A percentile compares a stretch with the other conserved stretches of the same genome.
Conservation (phyloP, 192 early-diverging fungal species). For the Oehlia diaphana region DNA sequence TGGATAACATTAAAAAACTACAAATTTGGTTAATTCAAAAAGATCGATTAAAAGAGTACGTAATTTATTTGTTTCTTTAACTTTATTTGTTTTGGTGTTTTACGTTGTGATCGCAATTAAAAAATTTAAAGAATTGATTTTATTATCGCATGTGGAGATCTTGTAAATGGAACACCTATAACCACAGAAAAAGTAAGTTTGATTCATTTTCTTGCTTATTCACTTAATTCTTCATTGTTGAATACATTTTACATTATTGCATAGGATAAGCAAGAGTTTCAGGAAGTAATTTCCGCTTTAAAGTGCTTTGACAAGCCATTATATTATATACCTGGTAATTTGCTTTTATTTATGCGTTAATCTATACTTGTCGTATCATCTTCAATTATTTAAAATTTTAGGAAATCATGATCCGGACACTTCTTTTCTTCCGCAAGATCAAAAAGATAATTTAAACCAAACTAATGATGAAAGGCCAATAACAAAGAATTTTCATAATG, state of each 20-base stretch:
- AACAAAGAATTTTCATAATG: slow-evolving; percentile 13
- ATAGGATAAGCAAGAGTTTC: slow-evolving; percentile 17
- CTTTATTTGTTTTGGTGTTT: neutral
- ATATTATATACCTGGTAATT: slow-evolving; percentile 27
- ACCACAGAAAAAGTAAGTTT: slow-evolving; percentile 4
- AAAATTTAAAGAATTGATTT: slow-evolving; percentile 2
- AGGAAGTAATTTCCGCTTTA: neutral
- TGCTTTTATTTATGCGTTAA: neutral
- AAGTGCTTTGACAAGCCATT: slow-evolving; percentile 13
- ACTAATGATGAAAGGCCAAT: neutral
- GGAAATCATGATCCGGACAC: slow-evolving; percentile 23
- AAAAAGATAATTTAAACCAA: too few species aligned
- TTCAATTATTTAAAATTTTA: neutral
- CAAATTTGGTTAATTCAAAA: slow-evolving; percentile 11
- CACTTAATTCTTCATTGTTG: neutral
- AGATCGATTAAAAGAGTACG: slow-evolving; percentile 13
- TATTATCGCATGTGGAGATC: slow-evolving; percentile 20
- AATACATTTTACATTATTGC: neutral
- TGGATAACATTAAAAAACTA: slow-evolving; percentile 23
- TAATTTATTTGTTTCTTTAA: neutral
- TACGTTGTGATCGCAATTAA: too few species aligned
- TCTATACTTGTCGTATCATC: too few species aligned
- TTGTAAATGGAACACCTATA: slow-evolving; percentile 15
- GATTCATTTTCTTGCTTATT: neutral
- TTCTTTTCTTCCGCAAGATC: slow-evolving; percentile 4